These are phyloP conservation scores for Arachis monticola DNA, from an alignment of 331 rosid genomes.

Conservation along the genomic window DNA sequence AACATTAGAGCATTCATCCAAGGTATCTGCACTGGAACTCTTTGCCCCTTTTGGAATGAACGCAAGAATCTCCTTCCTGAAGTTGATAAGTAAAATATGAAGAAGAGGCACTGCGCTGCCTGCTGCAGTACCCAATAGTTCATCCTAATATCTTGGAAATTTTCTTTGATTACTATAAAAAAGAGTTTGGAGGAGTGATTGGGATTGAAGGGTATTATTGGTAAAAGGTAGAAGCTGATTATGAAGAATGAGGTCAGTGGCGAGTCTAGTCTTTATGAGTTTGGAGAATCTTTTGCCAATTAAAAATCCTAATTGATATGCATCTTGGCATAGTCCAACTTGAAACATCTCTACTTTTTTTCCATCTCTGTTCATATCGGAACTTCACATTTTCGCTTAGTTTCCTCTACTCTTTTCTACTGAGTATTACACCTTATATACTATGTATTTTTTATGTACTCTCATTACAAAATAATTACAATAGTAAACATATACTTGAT, in stretches of 20 bases:
- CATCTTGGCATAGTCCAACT: conserved; percentile 64
- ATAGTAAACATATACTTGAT: too few relatives aligned
- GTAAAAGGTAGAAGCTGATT: too few relatives aligned
- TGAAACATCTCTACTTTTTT: conserved; percentile 51
- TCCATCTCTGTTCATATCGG: conserved; percentile 18
- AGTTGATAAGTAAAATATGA: conserved; percentile 76
- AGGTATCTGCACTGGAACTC: conserved; percentile 28
- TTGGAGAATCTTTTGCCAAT: too few relatives aligned
- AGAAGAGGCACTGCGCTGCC: conserved; percentile 35
- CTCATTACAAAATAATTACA: too few relatives aligned
- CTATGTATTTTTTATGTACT: too few relatives aligned
- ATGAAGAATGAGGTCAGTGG: too few relatives aligned
- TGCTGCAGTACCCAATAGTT: conserved; percentile 62
- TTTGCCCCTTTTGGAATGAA: conserved; percentile 58
- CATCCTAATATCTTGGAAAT: conserved; percentile 75
- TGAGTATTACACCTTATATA: too few relatives aligned
- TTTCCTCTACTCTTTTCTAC: too few relatives aligned
- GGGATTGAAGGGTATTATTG: too few relatives aligned
- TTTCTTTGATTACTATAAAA: conserved; percentile 49
- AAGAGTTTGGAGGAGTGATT: conserved; percentile 58
- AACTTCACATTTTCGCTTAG: conserved; percentile 18
- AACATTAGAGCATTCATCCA: conserved; percentile 63
- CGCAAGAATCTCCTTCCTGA: conserved; percentile 81
- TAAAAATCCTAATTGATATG: too few relatives aligned
- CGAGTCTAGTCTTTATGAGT: too few relatives aligned